Conservation (phyloP, 2,329 filamentous ascomycete species). For the Claviceps sp. region DNA sequence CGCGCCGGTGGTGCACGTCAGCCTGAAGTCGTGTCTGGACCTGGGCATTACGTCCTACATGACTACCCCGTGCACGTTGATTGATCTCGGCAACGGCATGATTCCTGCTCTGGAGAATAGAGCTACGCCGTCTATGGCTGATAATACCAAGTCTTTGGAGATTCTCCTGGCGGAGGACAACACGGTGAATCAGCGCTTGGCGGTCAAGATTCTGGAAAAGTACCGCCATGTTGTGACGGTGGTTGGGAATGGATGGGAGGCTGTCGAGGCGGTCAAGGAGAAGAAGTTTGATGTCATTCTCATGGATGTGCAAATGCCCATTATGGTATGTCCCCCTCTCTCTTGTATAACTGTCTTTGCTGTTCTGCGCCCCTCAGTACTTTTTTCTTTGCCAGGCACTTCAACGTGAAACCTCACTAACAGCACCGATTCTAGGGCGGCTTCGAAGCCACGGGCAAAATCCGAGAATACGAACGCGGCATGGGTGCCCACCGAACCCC, state of each 20-base stretch:
- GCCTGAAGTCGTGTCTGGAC: constrained; percentile 83
- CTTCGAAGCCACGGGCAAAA: constrained; percentile 93
- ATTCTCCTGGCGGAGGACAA: constrained; percentile 95
- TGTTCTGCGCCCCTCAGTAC: not conserved
- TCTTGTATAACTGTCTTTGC: not conserved
- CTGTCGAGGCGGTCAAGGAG: constrained; percentile 80
- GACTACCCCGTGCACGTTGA: constrained; percentile 89
- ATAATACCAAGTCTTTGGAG: constrained; percentile 90
- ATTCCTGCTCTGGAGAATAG: constrained; percentile 88
- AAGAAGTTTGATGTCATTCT: constrained; percentile 92
- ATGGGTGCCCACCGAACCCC: constrained; percentile 72
- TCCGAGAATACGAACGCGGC: constrained; percentile 83
- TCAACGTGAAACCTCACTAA: constrained; percentile 18
- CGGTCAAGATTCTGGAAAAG: constrained; percentile 94
- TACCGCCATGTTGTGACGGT: constrained; percentile 89
- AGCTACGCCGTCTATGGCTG: constrained; percentile 78
- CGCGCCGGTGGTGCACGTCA: constrained; percentile 79
- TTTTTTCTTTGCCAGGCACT: no score
- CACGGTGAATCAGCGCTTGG: constrained; percentile 87
- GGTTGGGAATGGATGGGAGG: constrained; percentile 87
- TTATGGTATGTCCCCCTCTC: constrained; percentile 52
- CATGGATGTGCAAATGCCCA: constrained; percentile 99
- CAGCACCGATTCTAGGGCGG: constrained; percentile 49
- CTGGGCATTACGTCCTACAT: constrained; percentile 98
- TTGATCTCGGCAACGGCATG: constrained; percentile 92